Evolutionary conservation across 2,329 filamentous ascomycete genomes (phyloP).

Genomic region (Pyrenochaeta sp.): DNA sequence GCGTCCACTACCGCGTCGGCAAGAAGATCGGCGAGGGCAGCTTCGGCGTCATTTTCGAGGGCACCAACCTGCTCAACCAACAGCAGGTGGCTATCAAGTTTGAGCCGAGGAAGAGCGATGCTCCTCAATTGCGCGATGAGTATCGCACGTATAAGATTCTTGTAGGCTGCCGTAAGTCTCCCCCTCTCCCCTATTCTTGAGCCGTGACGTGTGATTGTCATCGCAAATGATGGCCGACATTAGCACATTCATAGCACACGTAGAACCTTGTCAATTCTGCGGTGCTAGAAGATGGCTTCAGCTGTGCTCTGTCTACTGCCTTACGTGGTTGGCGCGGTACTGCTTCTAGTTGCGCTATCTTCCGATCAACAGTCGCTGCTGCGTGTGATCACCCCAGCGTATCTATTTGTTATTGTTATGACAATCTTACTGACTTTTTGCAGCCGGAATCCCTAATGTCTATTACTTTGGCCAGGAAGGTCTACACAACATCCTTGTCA

Average conservation of each 20-base stretch:
- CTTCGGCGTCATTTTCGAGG: constrained; percentile 98
- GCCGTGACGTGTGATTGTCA: neutral
- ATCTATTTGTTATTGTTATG: neutral
- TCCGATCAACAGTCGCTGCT: neutral
- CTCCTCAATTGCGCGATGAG: constrained; percentile 95
- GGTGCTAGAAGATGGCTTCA: neutral
- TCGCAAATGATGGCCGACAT: neutral
- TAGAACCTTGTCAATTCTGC: too few species aligned
- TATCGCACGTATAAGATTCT: constrained; percentile 99
- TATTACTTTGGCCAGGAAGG: constrained; percentile 99
- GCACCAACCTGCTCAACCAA: constrained; percentile 97
- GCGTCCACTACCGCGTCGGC: constrained; percentile 97
- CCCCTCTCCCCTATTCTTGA: constrained; percentile 8
- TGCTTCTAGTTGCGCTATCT: too few species aligned
- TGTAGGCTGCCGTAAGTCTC: constrained; percentile 92
- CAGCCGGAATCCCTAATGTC: constrained; percentile 98
- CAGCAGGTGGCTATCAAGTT: constrained; percentile 99
- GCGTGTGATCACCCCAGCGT: neutral
- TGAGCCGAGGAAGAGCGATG: constrained; percentile 98
- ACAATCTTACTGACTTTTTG: constrained; percentile 17
- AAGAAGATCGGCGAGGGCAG: constrained; percentile 99
- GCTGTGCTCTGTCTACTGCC: neutral
- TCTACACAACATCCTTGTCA: constrained; percentile 98
- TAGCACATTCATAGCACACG: too few species aligned
- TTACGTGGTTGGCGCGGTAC: neutral